A percentile compares a stretch with the other conserved stretches of the same genome.
Conservation (phyloP, 306 rosid genomes). For the Citrullus mucosospermus region DNA sequence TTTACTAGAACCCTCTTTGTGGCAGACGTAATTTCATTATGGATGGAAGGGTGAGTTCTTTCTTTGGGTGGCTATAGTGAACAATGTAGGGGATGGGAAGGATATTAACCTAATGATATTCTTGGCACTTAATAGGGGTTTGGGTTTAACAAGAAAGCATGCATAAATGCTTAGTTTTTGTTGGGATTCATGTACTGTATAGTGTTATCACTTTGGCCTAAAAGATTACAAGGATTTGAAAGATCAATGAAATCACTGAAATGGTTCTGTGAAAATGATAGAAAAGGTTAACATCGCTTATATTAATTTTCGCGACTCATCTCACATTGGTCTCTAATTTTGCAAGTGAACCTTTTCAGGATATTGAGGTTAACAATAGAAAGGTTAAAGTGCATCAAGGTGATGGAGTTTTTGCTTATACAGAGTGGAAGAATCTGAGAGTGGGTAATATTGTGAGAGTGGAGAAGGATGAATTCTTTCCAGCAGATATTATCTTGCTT, state of each 20-base stretch:
- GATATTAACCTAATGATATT: neutral
- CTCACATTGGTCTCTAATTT: neutral
- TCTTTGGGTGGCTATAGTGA: neutral
- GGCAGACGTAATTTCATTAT: neutral
- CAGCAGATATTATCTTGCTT: constrained; percentile 80
- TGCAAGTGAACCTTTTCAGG: constrained; percentile 30
- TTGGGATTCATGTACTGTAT: neutral
- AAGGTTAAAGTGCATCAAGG: constrained; percentile 51
- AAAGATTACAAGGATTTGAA: neutral
- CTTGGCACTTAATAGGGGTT: neutral
- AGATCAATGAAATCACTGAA: neutral
- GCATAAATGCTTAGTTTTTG: neutral
- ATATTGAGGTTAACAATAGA: constrained; percentile 69
- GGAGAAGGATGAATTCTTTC: constrained; percentile 79
- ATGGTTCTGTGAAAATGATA: neutral
- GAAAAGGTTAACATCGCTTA: neutral
- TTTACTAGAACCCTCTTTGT: neutral
- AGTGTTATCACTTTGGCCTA: neutral
- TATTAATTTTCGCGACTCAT: neutral
- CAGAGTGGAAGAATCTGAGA: constrained; percentile 70
- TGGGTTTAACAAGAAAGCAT: neutral
- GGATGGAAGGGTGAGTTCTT: neutral
- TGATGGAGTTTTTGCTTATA: constrained; percentile 43
- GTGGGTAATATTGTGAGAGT: constrained; percentile 85
- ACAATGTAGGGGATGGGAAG: neutral